Evolutionary conservation across 176 grass and related monocot species (phyloP), one percentile per base, ranked within the genome.

Genomic region (barley (Hordeum vulgare)): DNA sequence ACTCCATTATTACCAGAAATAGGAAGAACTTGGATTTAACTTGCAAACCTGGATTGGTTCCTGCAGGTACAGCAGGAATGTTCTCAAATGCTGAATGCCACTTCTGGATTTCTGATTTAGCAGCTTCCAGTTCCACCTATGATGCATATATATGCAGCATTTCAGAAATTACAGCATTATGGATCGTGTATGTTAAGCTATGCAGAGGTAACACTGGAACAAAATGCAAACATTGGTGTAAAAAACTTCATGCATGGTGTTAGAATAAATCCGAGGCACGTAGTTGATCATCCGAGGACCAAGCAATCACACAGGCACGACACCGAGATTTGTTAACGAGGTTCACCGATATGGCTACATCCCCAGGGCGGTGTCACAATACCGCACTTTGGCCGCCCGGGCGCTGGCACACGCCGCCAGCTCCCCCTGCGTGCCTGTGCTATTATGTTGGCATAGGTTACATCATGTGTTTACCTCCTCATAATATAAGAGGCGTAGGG

Each of bases 1-100:
- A 23, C 24, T 40, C 34, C 73, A 17, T 8, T 28, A 60, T 57
- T 85, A 79, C 40, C 56, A 80, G 57, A 68, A 63, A 60, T 12
- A 77, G 29, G 61, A 86, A 9, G 11, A 59, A 40, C 35, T 75
- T 74, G 1, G 18, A 79, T 69, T 73, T 49, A 75, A 83, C 61
- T 45, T 14, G 63, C 28, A 60, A 87, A 99, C 97, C 97, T 89
- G 93, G 87, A 82, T 77, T 86, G 42, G 83, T 88, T 71, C 89
- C 93, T 61, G 89, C 66, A 82, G 91, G 89, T 65, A 82, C 84
- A 63, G 71, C 89, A 84, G 93, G 78, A 72, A 92, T 90, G 75
- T 85, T 94, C 78, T 94, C 89, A 96, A 99, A 99, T 75, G 93
- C 74, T 66, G 78, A 90, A 89, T 94, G 88, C 97, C 97, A 99